phyloP scores from a whole-genome alignment of 139 green algal species.

The Gonium pectorale region DNA sequence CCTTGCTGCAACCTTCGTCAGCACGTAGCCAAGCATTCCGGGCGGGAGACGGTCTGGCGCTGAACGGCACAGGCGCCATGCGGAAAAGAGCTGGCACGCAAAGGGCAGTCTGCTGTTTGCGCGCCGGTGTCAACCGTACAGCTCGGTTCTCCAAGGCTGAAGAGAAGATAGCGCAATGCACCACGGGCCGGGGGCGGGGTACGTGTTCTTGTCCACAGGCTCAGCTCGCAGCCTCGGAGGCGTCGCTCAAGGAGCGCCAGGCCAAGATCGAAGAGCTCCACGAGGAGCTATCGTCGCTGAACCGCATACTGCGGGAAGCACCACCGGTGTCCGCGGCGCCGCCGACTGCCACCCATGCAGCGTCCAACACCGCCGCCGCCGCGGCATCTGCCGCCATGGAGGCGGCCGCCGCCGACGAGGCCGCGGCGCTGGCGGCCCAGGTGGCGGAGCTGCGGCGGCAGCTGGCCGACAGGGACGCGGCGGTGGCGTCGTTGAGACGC shows the following conservation, averaged over 20 bases:
- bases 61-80: no score
- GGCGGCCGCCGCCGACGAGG: constrained; percentile 12
- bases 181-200: no score
- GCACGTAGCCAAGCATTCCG: no score
- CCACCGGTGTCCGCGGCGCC: neutral
- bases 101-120: no score
- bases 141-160: no score
- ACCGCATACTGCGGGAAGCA: constrained; percentile 43
- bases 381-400: neutral
- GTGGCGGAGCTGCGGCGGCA: neutral
- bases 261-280: constrained; percentile 55
- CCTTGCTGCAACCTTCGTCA: no score
- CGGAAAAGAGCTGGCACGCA: no score
- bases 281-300: constrained; percentile 52
- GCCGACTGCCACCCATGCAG: neutral
- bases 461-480: constrained; percentile 1
- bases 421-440: constrained; percentile 18
- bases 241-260: constrained; percentile 35
- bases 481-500: neutral
- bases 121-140: no score
- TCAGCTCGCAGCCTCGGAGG: constrained; percentile 50
- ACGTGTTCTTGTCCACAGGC: no score
- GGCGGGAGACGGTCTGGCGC: no score
- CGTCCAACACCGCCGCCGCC: neutral
- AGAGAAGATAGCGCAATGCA: no score